phyloP scores from a whole-genome alignment of 2,329 filamentous ascomycete species.

The Venturia carpophila region DNA sequence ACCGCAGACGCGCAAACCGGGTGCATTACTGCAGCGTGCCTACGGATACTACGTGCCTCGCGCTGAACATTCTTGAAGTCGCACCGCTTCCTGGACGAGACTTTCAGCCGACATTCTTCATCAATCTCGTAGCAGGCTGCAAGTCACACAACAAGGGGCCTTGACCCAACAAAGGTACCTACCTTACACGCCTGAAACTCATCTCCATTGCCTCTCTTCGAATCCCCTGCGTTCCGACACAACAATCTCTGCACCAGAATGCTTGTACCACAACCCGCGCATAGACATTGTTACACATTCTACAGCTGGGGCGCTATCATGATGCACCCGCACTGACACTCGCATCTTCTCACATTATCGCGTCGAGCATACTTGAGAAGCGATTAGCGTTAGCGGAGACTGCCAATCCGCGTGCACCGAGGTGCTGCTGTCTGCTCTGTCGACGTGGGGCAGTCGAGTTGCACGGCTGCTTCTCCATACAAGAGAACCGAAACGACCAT shows the following conservation, averaged over 20 bases:
- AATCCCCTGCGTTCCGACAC: not conserved
- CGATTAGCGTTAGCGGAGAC: not conserved
- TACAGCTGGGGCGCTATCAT: conserved; percentile 1
- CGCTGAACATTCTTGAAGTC: not conserved
- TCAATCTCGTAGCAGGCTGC: not conserved
- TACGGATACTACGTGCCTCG: not conserved
- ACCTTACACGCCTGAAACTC: not conserved
- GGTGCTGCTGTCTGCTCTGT: not conserved
- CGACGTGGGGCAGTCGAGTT: not conserved
- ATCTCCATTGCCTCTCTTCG: not conserved
- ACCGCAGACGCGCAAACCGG: not conserved
- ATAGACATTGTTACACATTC: conserved; percentile 7
- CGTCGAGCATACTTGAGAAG: not conserved
- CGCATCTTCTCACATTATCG: not conserved
- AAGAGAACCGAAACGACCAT: not conserved
- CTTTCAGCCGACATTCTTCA: not conserved
- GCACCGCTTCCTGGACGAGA: not conserved
- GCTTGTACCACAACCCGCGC: not conserved
- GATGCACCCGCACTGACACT: conserved; percentile 2
- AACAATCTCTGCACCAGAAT: not conserved
- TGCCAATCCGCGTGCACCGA: not conserved
- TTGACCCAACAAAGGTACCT: not conserved
- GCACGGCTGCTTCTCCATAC: not conserved
- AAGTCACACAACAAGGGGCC: not conserved
- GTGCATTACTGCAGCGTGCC: not conserved